These are phyloP conservation scores for Leccinum subrobustum DNA, from an alignment of 1,284 basidiomycete genomes.

Conservation along the genomic window DNA sequence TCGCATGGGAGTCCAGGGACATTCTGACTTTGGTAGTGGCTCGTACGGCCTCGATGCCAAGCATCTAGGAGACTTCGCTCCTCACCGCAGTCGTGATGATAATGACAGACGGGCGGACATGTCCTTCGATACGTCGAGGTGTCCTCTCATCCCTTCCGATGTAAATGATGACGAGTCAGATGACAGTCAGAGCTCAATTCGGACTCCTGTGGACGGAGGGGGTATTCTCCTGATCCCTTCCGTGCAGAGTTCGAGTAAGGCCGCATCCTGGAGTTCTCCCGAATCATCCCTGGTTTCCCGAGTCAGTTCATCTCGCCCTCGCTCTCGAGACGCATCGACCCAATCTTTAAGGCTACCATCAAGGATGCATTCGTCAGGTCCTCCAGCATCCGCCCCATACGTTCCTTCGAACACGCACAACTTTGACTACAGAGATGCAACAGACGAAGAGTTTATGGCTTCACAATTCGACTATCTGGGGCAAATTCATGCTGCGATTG, in stretches of 20 bases:
- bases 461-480: conserved; percentile 15
- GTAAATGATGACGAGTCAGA: conserved; percentile 32
- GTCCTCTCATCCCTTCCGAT: conserved; percentile 27
- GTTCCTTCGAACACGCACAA: not conserved
- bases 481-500: conserved; percentile 23
- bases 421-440: conserved; percentile 2
- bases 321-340: conserved; percentile 19
- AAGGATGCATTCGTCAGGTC: not conserved
- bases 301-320: conserved; percentile 26
- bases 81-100: conserved; percentile 5
- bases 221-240: conserved; percentile 12
- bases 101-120: conserved; percentile 9
- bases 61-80: conserved; percentile 10
- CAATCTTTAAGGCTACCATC: conserved; percentile 3
- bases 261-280: not conserved
- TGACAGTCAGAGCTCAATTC: conserved; percentile 25
- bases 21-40: not conserved
- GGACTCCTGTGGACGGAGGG: conserved; percentile 29
- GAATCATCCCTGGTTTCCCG: conserved; percentile 20
- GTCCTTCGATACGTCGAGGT: conserved; percentile 24
- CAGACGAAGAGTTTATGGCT: conserved; percentile 21
- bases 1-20: not conserved
- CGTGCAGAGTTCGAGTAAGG: not conserved
- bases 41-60: conserved; percentile 3
- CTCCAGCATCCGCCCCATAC: not conserved